Percentiles rank a stretch among this genome's conserved stretches.
phyloP scores from a whole-genome alignment of 768 basidiomycete genomes.

The Auricularia cornea region DNA sequence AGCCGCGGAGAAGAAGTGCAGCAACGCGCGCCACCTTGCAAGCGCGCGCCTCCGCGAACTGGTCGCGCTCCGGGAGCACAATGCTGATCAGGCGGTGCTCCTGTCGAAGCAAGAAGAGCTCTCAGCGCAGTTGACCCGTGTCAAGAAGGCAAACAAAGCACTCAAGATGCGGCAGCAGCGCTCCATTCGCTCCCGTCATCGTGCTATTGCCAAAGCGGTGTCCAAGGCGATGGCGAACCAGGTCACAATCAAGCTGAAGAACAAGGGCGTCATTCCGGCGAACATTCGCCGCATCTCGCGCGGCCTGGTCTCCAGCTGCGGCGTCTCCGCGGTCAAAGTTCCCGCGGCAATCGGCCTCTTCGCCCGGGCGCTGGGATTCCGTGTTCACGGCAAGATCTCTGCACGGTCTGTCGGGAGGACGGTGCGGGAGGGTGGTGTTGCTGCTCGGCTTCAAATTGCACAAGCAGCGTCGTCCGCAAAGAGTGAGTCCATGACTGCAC shows the following conservation, averaged over 20 bases:
- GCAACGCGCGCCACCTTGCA: background rate
- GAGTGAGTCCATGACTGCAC: constrained; percentile 6
- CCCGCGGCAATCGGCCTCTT: background rate
- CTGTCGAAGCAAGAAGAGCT: background rate
- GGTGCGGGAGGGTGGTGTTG: constrained; percentile 14
- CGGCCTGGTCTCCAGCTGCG: background rate
- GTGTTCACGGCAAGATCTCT: background rate
- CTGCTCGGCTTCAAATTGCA: constrained; percentile 15
- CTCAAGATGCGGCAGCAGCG: background rate
- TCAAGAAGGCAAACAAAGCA: background rate
- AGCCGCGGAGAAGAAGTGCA: background rate
- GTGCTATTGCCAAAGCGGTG: background rate
- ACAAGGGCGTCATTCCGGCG: background rate
- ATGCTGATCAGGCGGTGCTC: background rate
- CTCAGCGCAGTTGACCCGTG: background rate
- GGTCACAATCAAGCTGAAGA: background rate
- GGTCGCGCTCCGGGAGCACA: background rate
- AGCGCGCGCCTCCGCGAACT: background rate
- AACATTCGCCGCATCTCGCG: background rate
- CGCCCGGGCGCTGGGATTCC: background rate
- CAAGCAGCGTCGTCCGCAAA: constrained; percentile 4
- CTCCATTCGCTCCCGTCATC: background rate
- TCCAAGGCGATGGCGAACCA: background rate
- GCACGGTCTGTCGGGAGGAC: constrained; percentile 10
- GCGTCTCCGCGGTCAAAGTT: background rate